A percentile compares a stretch with the other conserved stretches of the same genome.
These are phyloP conservation scores for Beauveria caledonica DNA, from an alignment of 2,329 filamentous ascomycete genomes.

Conservation along the genomic window DNA sequence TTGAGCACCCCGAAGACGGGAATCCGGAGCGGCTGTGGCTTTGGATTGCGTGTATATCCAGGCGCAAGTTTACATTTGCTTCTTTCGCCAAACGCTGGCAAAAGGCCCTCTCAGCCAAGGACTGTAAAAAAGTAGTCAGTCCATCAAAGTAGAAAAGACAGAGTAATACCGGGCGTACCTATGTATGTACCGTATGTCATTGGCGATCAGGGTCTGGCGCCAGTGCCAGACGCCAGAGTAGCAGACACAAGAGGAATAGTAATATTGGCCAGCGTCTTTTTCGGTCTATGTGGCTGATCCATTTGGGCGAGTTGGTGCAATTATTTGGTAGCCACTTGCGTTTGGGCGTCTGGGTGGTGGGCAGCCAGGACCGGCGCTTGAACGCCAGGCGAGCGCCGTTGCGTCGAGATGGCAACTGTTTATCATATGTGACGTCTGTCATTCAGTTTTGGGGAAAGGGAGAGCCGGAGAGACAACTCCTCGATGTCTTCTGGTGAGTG, in stretches of 20 bases:
- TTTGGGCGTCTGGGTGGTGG: not conserved
- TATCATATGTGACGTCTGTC: not conserved
- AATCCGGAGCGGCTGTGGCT: not conserved
- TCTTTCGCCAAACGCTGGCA: slow-evolving; percentile 41
- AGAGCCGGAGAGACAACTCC: not conserved
- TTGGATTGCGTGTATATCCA: not conserved
- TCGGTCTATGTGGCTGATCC: not conserved
- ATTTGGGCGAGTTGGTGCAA: not conserved
- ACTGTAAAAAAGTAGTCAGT: not conserved
- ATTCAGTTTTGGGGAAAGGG: not conserved
- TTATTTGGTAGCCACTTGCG: not conserved
- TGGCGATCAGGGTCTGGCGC: not conserved
- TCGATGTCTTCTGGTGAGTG: not conserved
- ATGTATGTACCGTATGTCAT: not conserved
- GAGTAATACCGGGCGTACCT: not conserved
- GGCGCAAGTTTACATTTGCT: not conserved
- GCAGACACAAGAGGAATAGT: not conserved
- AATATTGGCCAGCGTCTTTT: not conserved
- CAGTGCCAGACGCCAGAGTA: not conserved
- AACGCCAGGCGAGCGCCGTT: not conserved
- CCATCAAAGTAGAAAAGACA: not conserved
- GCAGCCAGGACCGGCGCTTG: not conserved
- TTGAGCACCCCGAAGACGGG: not conserved
- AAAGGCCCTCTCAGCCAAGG: slow-evolving; percentile 34
- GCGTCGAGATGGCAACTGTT: not conserved